Conservation (phyloP, 169 alveolate genomes). For the Cyclospora cayetanensis region DNA sequence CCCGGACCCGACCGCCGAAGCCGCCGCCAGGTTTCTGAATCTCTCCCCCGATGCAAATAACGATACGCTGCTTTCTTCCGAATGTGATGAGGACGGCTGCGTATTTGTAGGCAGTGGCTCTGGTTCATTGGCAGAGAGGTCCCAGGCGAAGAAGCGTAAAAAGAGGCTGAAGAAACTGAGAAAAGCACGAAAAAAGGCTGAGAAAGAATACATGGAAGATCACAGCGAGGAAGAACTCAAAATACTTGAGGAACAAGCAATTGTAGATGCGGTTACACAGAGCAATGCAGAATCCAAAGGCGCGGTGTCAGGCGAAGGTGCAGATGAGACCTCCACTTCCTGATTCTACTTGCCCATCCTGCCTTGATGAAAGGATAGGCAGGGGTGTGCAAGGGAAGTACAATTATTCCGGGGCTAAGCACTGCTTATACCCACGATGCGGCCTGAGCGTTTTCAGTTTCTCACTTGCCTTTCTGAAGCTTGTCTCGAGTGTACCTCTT, state of each 20-base stretch:
- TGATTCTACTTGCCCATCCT: no score
- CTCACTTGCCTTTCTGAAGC: no score
- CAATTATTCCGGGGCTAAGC: no score
- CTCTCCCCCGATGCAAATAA: slow-evolving; percentile 33
- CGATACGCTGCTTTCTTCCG: no score
- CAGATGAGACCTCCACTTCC: no score
- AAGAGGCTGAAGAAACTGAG: background rate
- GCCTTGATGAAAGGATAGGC: no score
- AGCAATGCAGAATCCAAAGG: background rate
- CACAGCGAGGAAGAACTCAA: background rate
- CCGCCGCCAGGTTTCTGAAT: background rate
- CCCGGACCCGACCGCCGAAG: background rate
- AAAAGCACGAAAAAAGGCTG: background rate
- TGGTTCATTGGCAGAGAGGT: background rate
- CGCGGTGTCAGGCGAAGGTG: background rate
- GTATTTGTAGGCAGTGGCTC: background rate
- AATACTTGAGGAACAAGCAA: background rate
- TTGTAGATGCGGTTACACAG: background rate
- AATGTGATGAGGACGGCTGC: background rate
- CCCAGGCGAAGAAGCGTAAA: background rate
- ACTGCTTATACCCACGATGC: no score
- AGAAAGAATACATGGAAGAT: background rate
- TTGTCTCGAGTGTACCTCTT: no score
- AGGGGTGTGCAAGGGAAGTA: no score
- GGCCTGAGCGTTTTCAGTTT: no score